A percentile compares a stretch with the other conserved stretches of the same genome.
These are phyloP conservation scores for Suillus ampliporus DNA, from an alignment of 768 basidiomycete species.

Conservation along the genomic window DNA sequence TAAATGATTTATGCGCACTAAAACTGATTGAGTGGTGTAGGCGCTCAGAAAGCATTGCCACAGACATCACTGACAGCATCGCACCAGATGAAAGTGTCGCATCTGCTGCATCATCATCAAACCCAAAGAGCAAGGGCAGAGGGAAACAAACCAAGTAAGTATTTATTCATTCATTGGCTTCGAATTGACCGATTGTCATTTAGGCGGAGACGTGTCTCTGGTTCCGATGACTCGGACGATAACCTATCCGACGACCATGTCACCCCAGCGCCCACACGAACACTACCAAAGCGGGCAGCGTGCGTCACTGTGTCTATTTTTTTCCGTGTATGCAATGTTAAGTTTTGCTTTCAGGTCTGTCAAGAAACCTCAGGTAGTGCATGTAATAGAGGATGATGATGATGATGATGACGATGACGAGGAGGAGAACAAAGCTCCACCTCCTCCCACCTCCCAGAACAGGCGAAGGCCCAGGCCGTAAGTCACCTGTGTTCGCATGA, in stretches of 20 bases:
- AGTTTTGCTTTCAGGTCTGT: conserved; percentile 37
- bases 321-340: not conserved
- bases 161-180: not conserved
- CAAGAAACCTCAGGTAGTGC: conserved; percentile 42
- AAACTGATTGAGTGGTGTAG: conserved; percentile 35
- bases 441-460: conserved; percentile 29
- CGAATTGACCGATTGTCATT: conserved; percentile 1
- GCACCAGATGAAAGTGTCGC: conserved; percentile 42
- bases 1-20: not conserved
- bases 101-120: conserved; percentile 34
- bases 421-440: conserved; percentile 47
- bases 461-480: conserved; percentile 17
- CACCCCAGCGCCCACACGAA: conserved; percentile 50
- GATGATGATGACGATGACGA: conserved; percentile 50
- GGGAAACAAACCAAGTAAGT: conserved; percentile 48
- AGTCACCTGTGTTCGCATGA: not conserved
- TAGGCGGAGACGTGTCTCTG: conserved; percentile 64
- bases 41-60: conserved; percentile 64
- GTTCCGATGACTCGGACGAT: conserved; percentile 53
- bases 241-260: conserved; percentile 38
- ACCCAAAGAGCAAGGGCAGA: conserved; percentile 34
- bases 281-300: conserved; percentile 64
- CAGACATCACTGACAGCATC: conserved; percentile 46
- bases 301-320: conserved; percentile 40
- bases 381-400: conserved; percentile 26